phyloP scores from a whole-genome alignment of 331 rosid species.

The Saraca asoca region DNA sequence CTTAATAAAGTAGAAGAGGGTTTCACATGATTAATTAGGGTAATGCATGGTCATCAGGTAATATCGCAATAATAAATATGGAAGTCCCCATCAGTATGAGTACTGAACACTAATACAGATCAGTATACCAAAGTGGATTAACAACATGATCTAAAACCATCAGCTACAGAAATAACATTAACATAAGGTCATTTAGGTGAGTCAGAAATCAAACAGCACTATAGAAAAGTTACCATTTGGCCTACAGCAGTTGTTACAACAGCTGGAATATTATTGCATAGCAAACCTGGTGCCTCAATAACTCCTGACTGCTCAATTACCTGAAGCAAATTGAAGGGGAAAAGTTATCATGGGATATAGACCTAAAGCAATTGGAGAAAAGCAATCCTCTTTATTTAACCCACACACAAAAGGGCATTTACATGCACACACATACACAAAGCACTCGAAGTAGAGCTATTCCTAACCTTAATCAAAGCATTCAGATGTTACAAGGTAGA shows the following conservation, averaged over 20 bases:
- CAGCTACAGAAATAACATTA: conserved; percentile 8
- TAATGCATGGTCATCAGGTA: conserved; percentile 13
- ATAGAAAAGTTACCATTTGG: conserved; percentile 68
- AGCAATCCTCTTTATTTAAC: background rate
- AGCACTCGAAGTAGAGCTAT: conserved; percentile 18
- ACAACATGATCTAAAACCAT: background rate
- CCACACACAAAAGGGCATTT: too few species aligned
- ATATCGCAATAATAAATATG: conserved; percentile 14
- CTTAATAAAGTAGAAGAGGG: background rate
- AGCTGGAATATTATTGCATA: conserved; percentile 53
- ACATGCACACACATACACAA: background rate
- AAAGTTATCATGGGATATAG: conserved; percentile 11
- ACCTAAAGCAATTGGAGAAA: conserved; percentile 2
- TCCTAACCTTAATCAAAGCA: conserved; percentile 24
- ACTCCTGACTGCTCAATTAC: conserved; percentile 80
- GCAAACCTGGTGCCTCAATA: conserved; percentile 62
- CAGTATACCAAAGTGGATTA: background rate
- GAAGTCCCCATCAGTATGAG: background rate
- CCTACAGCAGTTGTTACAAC: conserved; percentile 82
- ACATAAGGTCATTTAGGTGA: conserved; percentile 17
- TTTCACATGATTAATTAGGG: conserved; percentile 1
- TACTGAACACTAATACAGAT: background rate
- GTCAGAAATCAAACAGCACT: conserved; percentile 16
- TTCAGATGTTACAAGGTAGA: conserved; percentile 14
- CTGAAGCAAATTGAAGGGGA: conserved; percentile 46